Conservation (phyloP, 2,329 filamentous ascomycete genomes). For the Ascochyta lentis region DNA sequence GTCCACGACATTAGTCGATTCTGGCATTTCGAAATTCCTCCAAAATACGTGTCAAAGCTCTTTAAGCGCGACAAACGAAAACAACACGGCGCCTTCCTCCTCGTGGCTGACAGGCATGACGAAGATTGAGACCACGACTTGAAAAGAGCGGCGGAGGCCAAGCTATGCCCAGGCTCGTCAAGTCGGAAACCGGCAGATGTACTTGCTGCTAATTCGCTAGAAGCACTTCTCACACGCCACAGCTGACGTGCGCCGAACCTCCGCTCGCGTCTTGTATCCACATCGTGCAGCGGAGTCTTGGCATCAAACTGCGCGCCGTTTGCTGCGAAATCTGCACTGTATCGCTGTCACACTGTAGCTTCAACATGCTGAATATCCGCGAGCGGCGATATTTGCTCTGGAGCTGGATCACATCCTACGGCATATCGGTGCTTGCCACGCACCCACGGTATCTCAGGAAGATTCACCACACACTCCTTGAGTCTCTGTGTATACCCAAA, state of each 20-base stretch:
- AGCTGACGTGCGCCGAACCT: slow-evolving; percentile 39
- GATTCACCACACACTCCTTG: not conserved
- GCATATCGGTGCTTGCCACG: not conserved
- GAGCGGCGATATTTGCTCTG: not conserved
- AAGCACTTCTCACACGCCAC: not conserved
- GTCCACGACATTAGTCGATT: not conserved
- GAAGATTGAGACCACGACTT: slow-evolving; percentile 6
- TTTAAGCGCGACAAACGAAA: slow-evolving; percentile 12
- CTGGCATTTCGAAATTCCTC: not conserved
- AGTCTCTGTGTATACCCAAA: not conserved
- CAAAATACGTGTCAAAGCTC: slow-evolving; percentile 11
- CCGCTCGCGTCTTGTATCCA: slow-evolving; percentile 23
- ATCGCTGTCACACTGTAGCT: not conserved
- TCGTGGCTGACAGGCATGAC: slow-evolving; percentile 9
- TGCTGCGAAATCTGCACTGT: not conserved
- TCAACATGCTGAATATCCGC: not conserved
- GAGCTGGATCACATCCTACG: not conserved
- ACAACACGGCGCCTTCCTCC: not conserved
- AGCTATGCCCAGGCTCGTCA: slow-evolving; percentile 35
- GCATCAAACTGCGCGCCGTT: slow-evolving; percentile 17
- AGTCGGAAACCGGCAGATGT: slow-evolving; percentile 34
- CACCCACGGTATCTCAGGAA: not conserved
- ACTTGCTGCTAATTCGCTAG: slow-evolving; percentile 27
- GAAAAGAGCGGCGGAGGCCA: slow-evolving; percentile 29
- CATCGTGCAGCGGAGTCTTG: slow-evolving; percentile 35